These are phyloP conservation scores for Zygoascus tannicola DNA, from an alignment of 805 yeast genomes.

Conservation along the genomic window DNA sequence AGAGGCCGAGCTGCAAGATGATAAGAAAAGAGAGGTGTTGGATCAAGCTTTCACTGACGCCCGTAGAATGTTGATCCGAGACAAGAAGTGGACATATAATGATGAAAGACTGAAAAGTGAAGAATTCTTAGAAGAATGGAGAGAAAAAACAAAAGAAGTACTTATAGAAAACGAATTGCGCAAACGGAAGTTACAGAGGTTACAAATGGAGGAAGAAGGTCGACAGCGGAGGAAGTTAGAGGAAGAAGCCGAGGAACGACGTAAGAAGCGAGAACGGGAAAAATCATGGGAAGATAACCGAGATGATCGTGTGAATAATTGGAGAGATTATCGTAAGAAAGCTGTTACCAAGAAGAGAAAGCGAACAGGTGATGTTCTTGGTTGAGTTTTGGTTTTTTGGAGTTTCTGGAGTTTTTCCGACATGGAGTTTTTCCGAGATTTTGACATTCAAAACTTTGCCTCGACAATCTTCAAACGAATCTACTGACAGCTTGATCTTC, in stretches of 20 bases:
- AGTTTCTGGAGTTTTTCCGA: no score
- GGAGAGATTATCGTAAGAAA: conserved; percentile 45
- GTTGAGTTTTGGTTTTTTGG: conserved; percentile 13
- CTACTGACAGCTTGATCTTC: no score
- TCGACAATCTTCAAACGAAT: no score
- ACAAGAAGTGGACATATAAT: conserved; percentile 30
- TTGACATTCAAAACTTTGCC: no score
- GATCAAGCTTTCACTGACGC: conserved; percentile 39
- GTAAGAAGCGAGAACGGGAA: conserved; percentile 32
- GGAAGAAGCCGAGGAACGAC: conserved; percentile 26
- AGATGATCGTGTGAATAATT: conserved; percentile 47
- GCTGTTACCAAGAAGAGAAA: conserved; percentile 40
- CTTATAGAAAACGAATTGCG: conserved; percentile 40
- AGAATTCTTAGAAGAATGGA: conserved; percentile 35
- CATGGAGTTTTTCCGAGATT: no score
- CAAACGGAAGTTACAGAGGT: conserved; percentile 34
- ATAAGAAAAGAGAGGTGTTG: conserved; percentile 33
- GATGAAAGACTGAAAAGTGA: conserved; percentile 32
- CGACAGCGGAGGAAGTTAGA: conserved; percentile 30
- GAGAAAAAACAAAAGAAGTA: conserved; percentile 34
- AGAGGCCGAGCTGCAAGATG: conserved; percentile 34
- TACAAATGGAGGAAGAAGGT: conserved; percentile 35
- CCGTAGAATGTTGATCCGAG: conserved; percentile 30
- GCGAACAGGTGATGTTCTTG: conserved; percentile 36
- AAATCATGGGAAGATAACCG: conserved; percentile 53